phyloP scores from a whole-genome alignment of 768 basidiomycete species.

The Xerocomellus chrysenteron region DNA sequence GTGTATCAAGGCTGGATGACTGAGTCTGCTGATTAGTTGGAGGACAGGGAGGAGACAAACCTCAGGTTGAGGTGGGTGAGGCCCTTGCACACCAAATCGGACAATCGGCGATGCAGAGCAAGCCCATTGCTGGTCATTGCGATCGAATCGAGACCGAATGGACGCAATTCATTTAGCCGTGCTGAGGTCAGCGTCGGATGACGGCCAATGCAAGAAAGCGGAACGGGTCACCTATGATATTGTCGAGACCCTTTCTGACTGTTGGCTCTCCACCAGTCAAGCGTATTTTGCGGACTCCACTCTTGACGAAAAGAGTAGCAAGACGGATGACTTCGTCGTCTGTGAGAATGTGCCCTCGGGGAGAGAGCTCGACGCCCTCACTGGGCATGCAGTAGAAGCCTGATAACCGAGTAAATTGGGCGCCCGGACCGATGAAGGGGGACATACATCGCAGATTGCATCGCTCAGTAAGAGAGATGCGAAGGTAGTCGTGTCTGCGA shows the following conservation, averaged over 20 bases:
- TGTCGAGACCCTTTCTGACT: slow-evolving; percentile 68
- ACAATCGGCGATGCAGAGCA: slow-evolving; percentile 69
- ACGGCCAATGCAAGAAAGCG: background rate
- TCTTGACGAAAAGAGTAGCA: slow-evolving; percentile 72
- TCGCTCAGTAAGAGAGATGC: slow-evolving; percentile 81
- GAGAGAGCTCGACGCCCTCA: slow-evolving; percentile 75
- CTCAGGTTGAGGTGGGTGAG: slow-evolving; percentile 75
- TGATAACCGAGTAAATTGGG: slow-evolving; percentile 28
- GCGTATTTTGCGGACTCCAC: slow-evolving; percentile 84
- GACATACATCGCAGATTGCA: slow-evolving; percentile 82
- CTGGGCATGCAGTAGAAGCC: slow-evolving; percentile 93
- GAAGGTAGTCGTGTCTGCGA: slow-evolving; percentile 80
- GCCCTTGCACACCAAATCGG: slow-evolving; percentile 63
- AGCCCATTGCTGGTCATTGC: slow-evolving; percentile 88
- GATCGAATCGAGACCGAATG: slow-evolving; percentile 65
- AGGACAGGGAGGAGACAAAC: slow-evolving; percentile 31
- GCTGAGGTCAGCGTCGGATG: slow-evolving; percentile 37
- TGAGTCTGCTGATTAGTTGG: slow-evolving; percentile 2
- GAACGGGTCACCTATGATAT: slow-evolving; percentile 59
- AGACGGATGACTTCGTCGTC: slow-evolving; percentile 75
- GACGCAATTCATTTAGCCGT: slow-evolving; percentile 58
- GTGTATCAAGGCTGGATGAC: slow-evolving; percentile 68
- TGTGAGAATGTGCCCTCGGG: slow-evolving; percentile 63
- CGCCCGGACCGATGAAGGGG: background rate
- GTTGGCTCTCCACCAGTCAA: slow-evolving; percentile 90